Evolutionary conservation across 768 basidiomycete species (phyloP).

Genomic region (Exidia glandulosa): DNA sequence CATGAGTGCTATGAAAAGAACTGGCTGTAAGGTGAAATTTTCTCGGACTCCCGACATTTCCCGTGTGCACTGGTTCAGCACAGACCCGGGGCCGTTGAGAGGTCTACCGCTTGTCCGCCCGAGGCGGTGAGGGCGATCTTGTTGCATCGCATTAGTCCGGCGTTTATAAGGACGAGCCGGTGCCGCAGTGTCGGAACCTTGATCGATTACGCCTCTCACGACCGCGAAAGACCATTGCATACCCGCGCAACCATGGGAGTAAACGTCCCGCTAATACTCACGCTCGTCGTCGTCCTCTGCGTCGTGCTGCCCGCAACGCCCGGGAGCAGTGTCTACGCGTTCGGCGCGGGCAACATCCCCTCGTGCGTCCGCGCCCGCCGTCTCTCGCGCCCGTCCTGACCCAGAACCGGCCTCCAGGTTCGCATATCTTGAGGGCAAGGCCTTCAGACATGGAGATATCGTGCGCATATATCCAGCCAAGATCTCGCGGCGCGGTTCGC

Average conservation of each 20-base stretch:
- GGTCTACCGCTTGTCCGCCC: no score
- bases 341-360: slow-evolving; percentile 83
- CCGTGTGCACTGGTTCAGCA: no score
- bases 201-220: background rate
- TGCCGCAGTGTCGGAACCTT: background rate
- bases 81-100: no score
- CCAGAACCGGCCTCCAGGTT: slow-evolving; percentile 32
- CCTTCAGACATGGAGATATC: slow-evolving; percentile 86
- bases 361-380: slow-evolving; percentile 30
- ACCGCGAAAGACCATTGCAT: no score
- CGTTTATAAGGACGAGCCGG: background rate
- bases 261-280: background rate
- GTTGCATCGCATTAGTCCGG: background rate
- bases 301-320: background rate
- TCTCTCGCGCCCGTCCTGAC: slow-evolving; percentile 8
- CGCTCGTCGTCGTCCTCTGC: slow-evolving; percentile 1
- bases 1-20: no score
- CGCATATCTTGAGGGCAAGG: slow-evolving; percentile 77
- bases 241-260: background rate
- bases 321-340: slow-evolving; percentile 42
- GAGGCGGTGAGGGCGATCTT: no score
- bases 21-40: no score
- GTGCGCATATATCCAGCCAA: slow-evolving; percentile 27
- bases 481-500: slow-evolving; percentile 9
- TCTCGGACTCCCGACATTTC: no score